Base-by-base conservation (phyloP, 306 rosid genomes). In the Cucurbita moschata region DNA sequence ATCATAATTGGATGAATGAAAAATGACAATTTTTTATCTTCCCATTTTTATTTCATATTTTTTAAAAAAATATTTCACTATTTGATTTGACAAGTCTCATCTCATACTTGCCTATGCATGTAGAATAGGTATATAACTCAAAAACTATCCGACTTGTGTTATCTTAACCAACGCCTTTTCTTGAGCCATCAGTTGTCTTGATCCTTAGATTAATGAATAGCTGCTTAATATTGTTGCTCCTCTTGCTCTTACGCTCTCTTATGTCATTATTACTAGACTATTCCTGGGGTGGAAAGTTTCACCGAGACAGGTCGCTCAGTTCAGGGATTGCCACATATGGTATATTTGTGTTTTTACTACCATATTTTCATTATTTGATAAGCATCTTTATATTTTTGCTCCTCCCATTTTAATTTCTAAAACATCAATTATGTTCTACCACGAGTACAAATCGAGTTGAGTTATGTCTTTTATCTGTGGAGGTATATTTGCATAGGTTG, bases 271-370 rank as follows among this genome's bases (percentile, higher is more conserved):
- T 76, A 37, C 60, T 85, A 95, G 99, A 84, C 96, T 35, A 95
- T 95, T 81, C 97, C 97, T 76, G 97, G 99, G 70, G 86, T 88
- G 90, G 97, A 91, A 86, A 80, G 79, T 85, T 91, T 79, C 77
- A 81, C 85, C 39, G 97, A 95, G 71, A 84, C 87, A 69, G 87
- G 86, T 85, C 81, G 86, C 67, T 77, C 87, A 44, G 89, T 82
- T 77, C 92, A 92, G 44, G 97, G 97, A 62, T 85, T 95, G 78
- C 99, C 99, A 37, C 99, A 91, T 72, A 91, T 95, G 99, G 99
- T 91, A 83, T 67, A 18, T 51, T 4, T 23, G 9, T 18, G 65
- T 58, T n/a, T 44, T 50, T 47, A 26, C 43, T 49, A 43, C 23
- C 43, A 46, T 69, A 26, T 47, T 47, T 23, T 43, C 42, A 21